phyloP scores from a whole-genome alignment of 257 asterid genomes.

The Nicotiana undulata region DNA sequence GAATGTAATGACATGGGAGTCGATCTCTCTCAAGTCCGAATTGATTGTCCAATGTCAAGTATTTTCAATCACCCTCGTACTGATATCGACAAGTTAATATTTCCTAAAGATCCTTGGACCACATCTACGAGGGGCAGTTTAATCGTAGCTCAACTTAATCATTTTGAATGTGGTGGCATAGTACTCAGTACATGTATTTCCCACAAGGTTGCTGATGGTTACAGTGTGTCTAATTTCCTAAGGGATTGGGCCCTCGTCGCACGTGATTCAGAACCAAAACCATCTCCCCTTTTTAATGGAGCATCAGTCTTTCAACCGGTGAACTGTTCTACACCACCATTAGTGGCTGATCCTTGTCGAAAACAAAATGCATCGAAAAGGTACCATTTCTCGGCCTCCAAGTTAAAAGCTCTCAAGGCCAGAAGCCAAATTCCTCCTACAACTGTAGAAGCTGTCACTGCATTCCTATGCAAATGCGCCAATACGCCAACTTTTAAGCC shows the following conservation, averaged over 20 bases:
- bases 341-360: background rate
- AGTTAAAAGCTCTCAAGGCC: background rate
- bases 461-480: background rate
- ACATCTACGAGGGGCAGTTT: background rate
- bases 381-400: background rate
- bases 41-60: background rate
- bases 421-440: background rate
- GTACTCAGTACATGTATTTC: background rate
- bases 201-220: conserved; percentile 3
- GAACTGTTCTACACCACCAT: background rate
- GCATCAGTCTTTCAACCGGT: background rate
- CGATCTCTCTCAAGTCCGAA: background rate
- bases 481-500: background rate
- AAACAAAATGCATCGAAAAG: background rate
- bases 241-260: conserved; percentile 4
- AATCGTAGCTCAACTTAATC: background rate
- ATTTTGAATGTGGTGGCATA: conserved; percentile 10
- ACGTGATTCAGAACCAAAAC: background rate
- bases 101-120: background rate
- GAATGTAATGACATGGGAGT: conserved; percentile 12
- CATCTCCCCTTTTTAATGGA: background rate
- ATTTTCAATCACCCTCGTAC: background rate
- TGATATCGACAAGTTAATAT: background rate
- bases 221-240: background rate
- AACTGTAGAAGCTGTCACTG: background rate